These are phyloP conservation scores for Blastobotrys niveus DNA, from an alignment of 1,139 yeast genomes.

Conservation along the genomic window DNA sequence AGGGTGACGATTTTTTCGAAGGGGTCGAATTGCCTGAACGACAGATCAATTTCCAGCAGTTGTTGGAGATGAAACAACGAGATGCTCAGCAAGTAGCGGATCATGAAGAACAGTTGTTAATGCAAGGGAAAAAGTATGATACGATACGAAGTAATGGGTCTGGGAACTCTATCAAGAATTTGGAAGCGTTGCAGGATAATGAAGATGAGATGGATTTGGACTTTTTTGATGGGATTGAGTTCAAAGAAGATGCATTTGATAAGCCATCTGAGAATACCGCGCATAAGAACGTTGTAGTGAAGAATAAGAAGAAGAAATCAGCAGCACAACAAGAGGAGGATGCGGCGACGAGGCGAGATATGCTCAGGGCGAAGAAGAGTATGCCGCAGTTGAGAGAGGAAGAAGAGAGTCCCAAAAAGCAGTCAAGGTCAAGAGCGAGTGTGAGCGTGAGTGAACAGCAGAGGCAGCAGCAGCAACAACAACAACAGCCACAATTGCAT, in stretches of 20 bases:
- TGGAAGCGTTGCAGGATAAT: conserved; percentile 18
- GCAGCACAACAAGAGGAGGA: neutral
- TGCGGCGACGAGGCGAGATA: too few relatives aligned
- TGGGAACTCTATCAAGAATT: conserved; percentile 13
- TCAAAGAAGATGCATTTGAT: conserved; percentile 12
- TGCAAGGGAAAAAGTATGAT: conserved; percentile 20
- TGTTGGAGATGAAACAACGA: conserved; percentile 14
- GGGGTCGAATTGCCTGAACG: conserved; percentile 17
- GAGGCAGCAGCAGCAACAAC: too few relatives aligned
- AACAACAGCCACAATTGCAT: neutral
- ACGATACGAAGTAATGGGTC: conserved; percentile 22
- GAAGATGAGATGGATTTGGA: conserved; percentile 23
- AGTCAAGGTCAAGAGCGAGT: too few relatives aligned
- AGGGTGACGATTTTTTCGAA: conserved; percentile 19
- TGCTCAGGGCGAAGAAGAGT: conserved; percentile 14
- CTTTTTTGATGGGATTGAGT: conserved; percentile 17
- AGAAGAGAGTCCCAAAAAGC: too few relatives aligned
- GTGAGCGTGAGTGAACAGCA: too few relatives aligned
- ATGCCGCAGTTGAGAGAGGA: conserved; percentile 16
- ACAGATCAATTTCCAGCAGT: conserved; percentile 12
- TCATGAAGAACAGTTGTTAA: conserved; percentile 17
- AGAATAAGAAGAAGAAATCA: conserved; percentile 7
- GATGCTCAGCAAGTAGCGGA: conserved; percentile 20
- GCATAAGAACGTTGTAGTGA: conserved; percentile 25
- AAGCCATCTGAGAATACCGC: conserved; percentile 10